These are phyloP conservation scores for Ceratobasidium theobromae DNA, from an alignment of 1,284 basidiomycete species.

Conservation along the genomic window DNA sequence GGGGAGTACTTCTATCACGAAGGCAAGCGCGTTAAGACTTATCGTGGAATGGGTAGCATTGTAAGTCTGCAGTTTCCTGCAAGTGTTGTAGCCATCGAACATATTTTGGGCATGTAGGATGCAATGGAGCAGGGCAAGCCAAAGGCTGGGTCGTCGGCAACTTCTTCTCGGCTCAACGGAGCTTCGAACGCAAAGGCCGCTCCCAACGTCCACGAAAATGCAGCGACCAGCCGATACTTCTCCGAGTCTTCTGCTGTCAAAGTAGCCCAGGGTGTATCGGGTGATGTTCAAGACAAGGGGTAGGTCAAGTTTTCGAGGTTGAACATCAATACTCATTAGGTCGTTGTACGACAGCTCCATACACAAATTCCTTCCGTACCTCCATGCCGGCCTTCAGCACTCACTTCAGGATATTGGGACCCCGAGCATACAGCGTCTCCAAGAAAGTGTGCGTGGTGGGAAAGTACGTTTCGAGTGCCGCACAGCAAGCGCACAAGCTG, in stretches of 20 bases:
- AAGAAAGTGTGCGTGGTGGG: constrained; percentile 63
- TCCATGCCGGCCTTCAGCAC: constrained; percentile 92
- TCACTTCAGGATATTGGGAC: constrained; percentile 95
- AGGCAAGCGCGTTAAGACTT: constrained; percentile 97
- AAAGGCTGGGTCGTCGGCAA: constrained; percentile 44
- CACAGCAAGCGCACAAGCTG: constrained; percentile 93
- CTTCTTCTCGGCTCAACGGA: constrained; percentile 44
- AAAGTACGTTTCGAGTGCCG: constrained; percentile 89
- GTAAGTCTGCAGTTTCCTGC: constrained; percentile 38
- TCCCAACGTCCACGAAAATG: constrained; percentile 72
- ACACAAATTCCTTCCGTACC: constrained; percentile 64
- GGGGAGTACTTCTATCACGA: constrained; percentile 99
- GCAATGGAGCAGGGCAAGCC: constrained; percentile 88
- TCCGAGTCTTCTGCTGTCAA: constrained; percentile 93
- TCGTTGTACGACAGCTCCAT: constrained; percentile 47
- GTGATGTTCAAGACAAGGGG: constrained; percentile 97
- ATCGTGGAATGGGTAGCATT: constrained; percentile 96
- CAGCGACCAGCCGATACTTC: constrained; percentile 96
- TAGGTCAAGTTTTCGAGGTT: constrained; percentile 47
- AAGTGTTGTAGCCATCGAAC: neutral
- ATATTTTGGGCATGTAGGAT: constrained; percentile 50
- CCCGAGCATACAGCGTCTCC: constrained; percentile 62
- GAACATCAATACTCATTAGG: constrained; percentile 65
- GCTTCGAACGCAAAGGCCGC: constrained; percentile 50
- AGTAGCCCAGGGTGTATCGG: constrained; percentile 96